Conservation (phyloP, 2,329 filamentous ascomycete species). For the Ceratocystis destructans region DNA sequence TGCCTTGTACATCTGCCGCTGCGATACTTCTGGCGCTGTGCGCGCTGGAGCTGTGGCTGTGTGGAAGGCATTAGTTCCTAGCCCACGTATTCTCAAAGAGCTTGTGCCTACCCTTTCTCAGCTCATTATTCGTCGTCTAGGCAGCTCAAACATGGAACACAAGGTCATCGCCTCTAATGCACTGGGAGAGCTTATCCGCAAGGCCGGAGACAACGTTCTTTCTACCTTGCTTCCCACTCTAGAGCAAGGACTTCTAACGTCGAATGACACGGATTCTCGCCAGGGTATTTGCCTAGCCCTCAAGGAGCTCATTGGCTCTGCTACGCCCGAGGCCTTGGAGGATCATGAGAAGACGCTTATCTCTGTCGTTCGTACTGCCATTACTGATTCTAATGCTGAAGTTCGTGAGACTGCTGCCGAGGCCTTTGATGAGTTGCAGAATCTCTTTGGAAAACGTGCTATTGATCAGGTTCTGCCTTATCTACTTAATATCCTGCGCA, state of each 20-base stretch:
- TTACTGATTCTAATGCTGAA: constrained; percentile 78
- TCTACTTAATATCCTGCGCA: constrained; percentile 76
- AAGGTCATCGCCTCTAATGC: constrained; percentile 98
- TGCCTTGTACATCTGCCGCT: constrained; percentile 93
- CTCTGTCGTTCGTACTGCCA: constrained; percentile 79
- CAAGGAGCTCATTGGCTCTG: constrained; percentile 81
- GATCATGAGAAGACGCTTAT: constrained; percentile 93
- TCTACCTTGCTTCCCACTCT: constrained; percentile 78
- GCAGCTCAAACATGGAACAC: constrained; percentile 94
- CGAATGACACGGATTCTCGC: constrained; percentile 81
- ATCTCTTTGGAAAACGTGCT: constrained; percentile 83
- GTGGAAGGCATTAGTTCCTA: constrained; percentile 93
- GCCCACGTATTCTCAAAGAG: constrained; percentile 84
- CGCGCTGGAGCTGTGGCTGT: constrained; percentile 80
- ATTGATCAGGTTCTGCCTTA: constrained; percentile 92
- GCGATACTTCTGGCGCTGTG: constrained; percentile 86
- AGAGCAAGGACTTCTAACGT: constrained; percentile 76
- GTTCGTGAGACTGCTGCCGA: constrained; percentile 93
- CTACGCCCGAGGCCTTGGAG: constrained; percentile 75
- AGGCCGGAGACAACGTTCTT: constrained; percentile 87
- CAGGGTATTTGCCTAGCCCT: constrained; percentile 96
- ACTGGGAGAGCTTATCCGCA: constrained; percentile 88
- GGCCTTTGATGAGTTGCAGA: constrained; percentile 89
- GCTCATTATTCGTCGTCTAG: constrained; percentile 82
- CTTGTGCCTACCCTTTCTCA: constrained; percentile 89